These are phyloP conservation scores for Chaetomiaceae sp. DNA, from an alignment of 2,329 filamentous ascomycete genomes.

Conservation along the genomic window DNA sequence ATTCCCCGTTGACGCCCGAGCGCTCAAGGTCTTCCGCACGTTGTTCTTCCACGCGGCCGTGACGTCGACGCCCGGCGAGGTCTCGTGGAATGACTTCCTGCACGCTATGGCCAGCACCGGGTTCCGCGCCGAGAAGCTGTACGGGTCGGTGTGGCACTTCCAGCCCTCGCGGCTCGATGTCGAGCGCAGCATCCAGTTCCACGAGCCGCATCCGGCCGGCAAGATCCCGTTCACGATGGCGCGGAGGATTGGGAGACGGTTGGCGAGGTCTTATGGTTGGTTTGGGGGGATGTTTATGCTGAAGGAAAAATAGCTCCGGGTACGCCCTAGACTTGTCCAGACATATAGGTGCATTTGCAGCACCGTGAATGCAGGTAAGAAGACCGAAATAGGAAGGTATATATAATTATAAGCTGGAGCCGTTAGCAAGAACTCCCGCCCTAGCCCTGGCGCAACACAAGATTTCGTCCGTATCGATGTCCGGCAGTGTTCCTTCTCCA, in stretches of 20 bases:
- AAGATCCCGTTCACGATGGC: constrained; percentile 46
- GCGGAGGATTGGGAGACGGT: constrained; percentile 41
- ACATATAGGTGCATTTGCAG: too few species aligned
- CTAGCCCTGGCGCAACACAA: too few species aligned
- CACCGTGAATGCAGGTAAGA: too few species aligned
- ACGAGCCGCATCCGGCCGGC: constrained; percentile 50
- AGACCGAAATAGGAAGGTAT: too few species aligned
- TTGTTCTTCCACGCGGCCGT: constrained; percentile 36
- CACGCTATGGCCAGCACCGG: constrained; percentile 45
- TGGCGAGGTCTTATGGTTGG: constrained; percentile 49
- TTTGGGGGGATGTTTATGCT: constrained; percentile 37
- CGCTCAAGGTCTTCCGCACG: constrained; percentile 31
- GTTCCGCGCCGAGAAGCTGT: constrained; percentile 50
- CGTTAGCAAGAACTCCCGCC: too few species aligned
- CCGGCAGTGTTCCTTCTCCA: too few species aligned
- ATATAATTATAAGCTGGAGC: too few species aligned
- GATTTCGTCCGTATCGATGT: too few species aligned
- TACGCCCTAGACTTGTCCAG: too few species aligned
- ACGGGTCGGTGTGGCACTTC: constrained; percentile 58
- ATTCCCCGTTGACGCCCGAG: constrained; percentile 25
- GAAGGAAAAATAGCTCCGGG: not conserved
- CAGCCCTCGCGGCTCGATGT: constrained; percentile 36
- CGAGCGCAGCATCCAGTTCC: constrained; percentile 49
- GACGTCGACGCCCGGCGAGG: constrained; percentile 38
- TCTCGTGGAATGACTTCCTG: constrained; percentile 48